Conservation (phyloP, 2,329 filamentous ascomycete genomes). For the Fusarium cyanostomum region DNA sequence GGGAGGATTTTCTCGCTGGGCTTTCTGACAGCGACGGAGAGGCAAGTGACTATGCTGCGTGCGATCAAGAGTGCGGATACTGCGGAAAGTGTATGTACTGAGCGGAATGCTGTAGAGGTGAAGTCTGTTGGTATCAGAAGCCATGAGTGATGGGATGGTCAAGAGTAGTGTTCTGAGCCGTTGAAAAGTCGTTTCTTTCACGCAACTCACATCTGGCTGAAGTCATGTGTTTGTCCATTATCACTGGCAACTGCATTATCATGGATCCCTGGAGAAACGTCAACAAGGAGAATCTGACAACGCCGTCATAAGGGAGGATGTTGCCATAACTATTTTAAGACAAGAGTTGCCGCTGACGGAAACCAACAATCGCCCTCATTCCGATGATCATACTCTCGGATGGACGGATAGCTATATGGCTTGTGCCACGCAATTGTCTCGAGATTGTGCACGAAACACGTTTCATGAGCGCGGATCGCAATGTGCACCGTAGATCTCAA, state of each 20-base stretch:
- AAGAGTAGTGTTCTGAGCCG: too few relatives aligned
- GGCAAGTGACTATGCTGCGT: conserved; percentile 38
- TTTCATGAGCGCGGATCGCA: conserved; percentile 36
- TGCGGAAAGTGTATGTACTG: conserved; percentile 40
- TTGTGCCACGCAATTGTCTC: conserved; percentile 37
- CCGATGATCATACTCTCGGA: background rate
- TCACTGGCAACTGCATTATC: too few relatives aligned
- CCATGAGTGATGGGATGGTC: too few relatives aligned
- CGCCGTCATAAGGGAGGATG: too few relatives aligned
- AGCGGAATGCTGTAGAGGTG: background rate
- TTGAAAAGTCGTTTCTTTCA: too few relatives aligned
- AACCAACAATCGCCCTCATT: background rate
- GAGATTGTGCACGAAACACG: conserved; percentile 20
- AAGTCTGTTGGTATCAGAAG: too few relatives aligned
- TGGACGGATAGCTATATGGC: conserved; percentile 9
- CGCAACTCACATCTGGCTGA: too few relatives aligned
- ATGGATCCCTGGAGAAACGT: too few relatives aligned
- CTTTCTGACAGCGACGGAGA: conserved; percentile 23
- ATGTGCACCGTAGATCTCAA: conserved; percentile 18
- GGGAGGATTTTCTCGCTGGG: conserved; percentile 8
- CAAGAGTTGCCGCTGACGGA: conserved; percentile 9
- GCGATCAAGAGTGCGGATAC: conserved; percentile 44
- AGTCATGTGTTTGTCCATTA: too few relatives aligned
- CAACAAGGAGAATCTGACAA: too few relatives aligned
- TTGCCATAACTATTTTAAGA: background rate